phyloP scores from a whole-genome alignment of 2,329 filamentous ascomycete genomes.

The Colletotrichum liriopes region DNA sequence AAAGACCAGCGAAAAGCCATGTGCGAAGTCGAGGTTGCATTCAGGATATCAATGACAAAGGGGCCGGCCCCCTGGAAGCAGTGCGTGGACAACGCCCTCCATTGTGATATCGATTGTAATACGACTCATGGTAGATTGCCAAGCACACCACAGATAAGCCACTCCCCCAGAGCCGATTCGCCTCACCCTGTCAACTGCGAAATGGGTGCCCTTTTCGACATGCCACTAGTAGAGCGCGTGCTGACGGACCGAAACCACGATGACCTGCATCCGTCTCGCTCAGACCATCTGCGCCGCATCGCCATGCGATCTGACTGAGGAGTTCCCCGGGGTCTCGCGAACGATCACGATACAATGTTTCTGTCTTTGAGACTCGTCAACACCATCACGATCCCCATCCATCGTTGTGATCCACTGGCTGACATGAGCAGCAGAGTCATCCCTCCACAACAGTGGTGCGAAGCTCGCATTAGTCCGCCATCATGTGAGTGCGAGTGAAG shows the following conservation, averaged over 20 bases:
- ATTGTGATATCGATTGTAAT: conserved; percentile 37
- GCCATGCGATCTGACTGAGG: conserved; percentile 37
- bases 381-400: conserved; percentile 7
- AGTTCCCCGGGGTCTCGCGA: conserved; percentile 9
- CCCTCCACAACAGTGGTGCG: conserved; percentile 33
- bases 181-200: conserved; percentile 21
- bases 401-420: conserved; percentile 25
- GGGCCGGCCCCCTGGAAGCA: background rate
- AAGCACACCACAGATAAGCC: conserved; percentile 34
- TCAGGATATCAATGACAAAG: conserved; percentile 22
- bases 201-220: conserved; percentile 21
- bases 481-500: conserved; percentile 43
- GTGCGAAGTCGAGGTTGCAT: conserved; percentile 29
- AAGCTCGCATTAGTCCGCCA: conserved; percentile 41
- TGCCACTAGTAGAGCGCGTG: conserved; percentile 33
- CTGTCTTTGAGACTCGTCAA: conserved; percentile 8
- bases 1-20: conserved; percentile 12
- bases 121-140: conserved; percentile 37
- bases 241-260: conserved; percentile 36
- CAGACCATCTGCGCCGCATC: conserved; percentile 37
- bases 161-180: conserved; percentile 4
- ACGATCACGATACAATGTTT: background rate
- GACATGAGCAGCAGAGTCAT: conserved; percentile 32
- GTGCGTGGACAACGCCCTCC: conserved; percentile 16
- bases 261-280: conserved; percentile 42